Percentiles rank a stretch among this genome's conserved stretches.
Conservation (phyloP, 148 eudicot species). For the Pouteria glomerata region DNA sequence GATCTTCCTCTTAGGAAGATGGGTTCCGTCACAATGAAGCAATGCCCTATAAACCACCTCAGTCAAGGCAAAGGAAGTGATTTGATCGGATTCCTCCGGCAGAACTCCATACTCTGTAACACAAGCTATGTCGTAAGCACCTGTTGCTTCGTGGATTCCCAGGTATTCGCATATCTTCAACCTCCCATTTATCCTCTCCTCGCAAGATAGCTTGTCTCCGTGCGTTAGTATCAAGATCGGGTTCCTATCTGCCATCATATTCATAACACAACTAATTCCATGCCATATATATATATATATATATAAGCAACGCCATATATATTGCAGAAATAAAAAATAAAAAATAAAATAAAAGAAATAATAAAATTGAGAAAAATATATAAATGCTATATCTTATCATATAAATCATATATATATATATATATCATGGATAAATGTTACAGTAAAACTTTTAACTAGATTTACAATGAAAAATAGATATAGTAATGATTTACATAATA, state of each 20-base stretch:
- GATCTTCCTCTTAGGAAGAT: conserved; percentile 30
- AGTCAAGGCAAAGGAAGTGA: conserved; percentile 41
- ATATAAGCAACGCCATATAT: too few species aligned
- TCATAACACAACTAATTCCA: neutral
- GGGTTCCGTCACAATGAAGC: conserved; percentile 39
- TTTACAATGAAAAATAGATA: too few species aligned
- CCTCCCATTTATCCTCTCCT: conserved; percentile 46
- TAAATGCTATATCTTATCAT: too few species aligned
- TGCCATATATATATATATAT: too few species aligned
- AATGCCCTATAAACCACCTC: conserved; percentile 53
- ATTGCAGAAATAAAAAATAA: too few species aligned
- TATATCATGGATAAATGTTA: too few species aligned
- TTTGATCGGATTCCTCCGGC: conserved; percentile 52
- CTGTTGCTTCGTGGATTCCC: conserved; percentile 51
- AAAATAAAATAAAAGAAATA: too few species aligned
- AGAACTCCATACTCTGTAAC: conserved; percentile 54
- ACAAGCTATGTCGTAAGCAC: conserved; percentile 63
- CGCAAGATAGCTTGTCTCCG: conserved; percentile 44
- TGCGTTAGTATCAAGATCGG: conserved; percentile 65
- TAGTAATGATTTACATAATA: too few species aligned
- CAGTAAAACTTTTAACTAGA: too few species aligned
- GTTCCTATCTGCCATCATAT: conserved; percentile 39
- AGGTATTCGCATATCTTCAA: conserved; percentile 43
- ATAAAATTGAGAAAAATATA: too few species aligned
- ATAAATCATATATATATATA: too few species aligned